These are phyloP conservation scores for Clitocybe nebularis DNA, from an alignment of 1,284 basidiomycete species.

Conservation along the genomic window DNA sequence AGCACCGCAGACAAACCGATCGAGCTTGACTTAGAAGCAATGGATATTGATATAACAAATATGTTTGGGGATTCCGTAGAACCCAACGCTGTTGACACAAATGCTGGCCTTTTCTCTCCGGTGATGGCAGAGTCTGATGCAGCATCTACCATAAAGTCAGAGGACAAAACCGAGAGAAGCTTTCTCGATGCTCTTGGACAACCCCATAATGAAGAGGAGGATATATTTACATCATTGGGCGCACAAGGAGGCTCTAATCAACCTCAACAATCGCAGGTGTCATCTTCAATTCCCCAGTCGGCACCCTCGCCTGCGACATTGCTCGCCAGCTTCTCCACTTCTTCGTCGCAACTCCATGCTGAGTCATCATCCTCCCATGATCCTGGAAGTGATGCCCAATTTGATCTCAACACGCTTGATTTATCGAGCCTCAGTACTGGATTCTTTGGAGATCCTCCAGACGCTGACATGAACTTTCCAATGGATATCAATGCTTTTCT, in stretches of 20 bases:
- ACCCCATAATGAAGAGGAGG: conserved; percentile 16
- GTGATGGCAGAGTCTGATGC: conserved; percentile 20
- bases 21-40: conserved; percentile 66
- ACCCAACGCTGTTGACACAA: conserved; percentile 25
- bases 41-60: conserved; percentile 60
- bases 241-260: conserved; percentile 13
- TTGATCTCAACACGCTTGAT: conserved; percentile 42
- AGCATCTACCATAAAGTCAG: conserved; percentile 12
- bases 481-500: conserved; percentile 36
- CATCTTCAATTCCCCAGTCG: conserved; percentile 12
- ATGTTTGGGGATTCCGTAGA: conserved; percentile 47
- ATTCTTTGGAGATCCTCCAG: conserved; percentile 29
- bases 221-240: conserved; percentile 27
- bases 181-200: conserved; percentile 21
- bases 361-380: conserved; percentile 20
- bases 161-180: conserved; percentile 16
- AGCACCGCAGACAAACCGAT: conserved; percentile 75
- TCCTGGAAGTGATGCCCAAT: conserved; percentile 23
- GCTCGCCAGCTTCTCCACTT: conserved; percentile 35
- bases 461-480: conserved; percentile 28
- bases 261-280: conserved; percentile 12
- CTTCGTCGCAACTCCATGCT: conserved; percentile 22
- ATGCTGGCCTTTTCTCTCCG: conserved; percentile 48
- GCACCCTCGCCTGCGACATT: conserved; percentile 35
- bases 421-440: conserved; percentile 32